Conservation (phyloP, 2,329 filamentous ascomycete species). For the Ceratocystis diversiconidia region DNA sequence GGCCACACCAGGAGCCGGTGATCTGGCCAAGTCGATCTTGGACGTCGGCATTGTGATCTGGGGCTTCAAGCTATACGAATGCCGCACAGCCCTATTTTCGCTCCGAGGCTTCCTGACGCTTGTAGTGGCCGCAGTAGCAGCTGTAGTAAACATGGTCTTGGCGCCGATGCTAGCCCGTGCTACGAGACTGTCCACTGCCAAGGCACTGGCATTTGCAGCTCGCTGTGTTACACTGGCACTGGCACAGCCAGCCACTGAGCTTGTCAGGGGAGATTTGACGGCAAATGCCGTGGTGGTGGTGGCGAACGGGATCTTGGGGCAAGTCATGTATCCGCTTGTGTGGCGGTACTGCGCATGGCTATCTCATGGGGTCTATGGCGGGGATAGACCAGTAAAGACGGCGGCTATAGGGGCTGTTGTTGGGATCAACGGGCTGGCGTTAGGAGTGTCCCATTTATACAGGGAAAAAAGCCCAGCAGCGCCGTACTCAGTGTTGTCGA, state of each 20-base stretch:
- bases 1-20: slow-evolving; percentile 30
- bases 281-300: slow-evolving; percentile 39
- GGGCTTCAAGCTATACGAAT: slow-evolving; percentile 41
- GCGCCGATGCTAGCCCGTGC: slow-evolving; percentile 26
- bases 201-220: slow-evolving; percentile 34
- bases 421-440: slow-evolving; percentile 45
- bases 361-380: neutral
- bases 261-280: slow-evolving; percentile 32
- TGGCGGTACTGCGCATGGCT: slow-evolving; percentile 24
- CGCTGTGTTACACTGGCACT: slow-evolving; percentile 38
- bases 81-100: slow-evolving; percentile 33
- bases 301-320: slow-evolving; percentile 35
- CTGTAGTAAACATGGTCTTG: slow-evolving; percentile 31
- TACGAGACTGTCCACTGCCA: slow-evolving; percentile 26
- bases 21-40: slow-evolving; percentile 34
- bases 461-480: slow-evolving; percentile 38
- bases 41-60: slow-evolving; percentile 38
- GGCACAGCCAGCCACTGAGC: slow-evolving; percentile 33
- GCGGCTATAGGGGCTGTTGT: slow-evolving; percentile 38
- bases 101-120: slow-evolving; percentile 29
- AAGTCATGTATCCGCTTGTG: slow-evolving; percentile 28
- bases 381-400: neutral
- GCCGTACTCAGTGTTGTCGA: slow-evolving; percentile 41
- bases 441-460: slow-evolving; percentile 45
- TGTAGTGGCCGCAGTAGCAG: slow-evolving; percentile 26